Base-by-base conservation (phyloP, 2,329 filamentous ascomycete species). In the Cyphellophora attinorum region DNA sequence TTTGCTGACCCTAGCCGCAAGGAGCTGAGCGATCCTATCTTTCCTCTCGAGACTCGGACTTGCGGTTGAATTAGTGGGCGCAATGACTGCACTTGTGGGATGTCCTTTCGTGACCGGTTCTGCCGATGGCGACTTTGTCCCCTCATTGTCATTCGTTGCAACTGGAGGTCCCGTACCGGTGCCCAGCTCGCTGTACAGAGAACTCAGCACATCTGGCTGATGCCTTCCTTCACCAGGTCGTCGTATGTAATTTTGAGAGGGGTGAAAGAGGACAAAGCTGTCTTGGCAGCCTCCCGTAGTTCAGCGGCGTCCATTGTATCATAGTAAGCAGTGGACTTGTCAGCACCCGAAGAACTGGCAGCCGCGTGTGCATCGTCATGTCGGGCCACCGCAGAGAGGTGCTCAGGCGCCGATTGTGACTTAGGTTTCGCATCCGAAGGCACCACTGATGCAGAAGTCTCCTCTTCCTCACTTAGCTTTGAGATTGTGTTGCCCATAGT, bases 1-100 rank as follows among this genome's bases (percentile, higher is more conserved):
- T n/a, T n/a, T n/a, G n/a, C n/a, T 72, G 33, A 70, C 71, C 54
- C 83, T 86, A 2, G 74, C 76, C n/a, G 82, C 82, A 35, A 86
- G 66, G 36, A 86, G 68, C 31, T 79, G 75, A 3, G 82, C 81
- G 40, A 89, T 84, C 27, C 83, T 75, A 45, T 85, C 81, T 47
- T 83, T 84, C 14, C 83, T 71, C 50, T 82, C 76, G 44, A 81
- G 67, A 5, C 71, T 65, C 42, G 62, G 67, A 29, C 43, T 49
- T 6, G 50, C 31, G n/a, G n/a, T n/a, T n/a, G n/a, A n/a, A n/a
- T n/a, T n/a, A 11, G 14, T 11, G 4, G 3, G 25, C 25, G 14
- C n/a, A 13, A 27, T 11, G 25, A 27, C n/a, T 27, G 14, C n/a
- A 13, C 3, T n/a, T 13, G 14, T 11, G 25, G 3, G 25, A 16